phyloP scores from a whole-genome alignment of 2,329 filamentous ascomycete genomes.

The Penicillium aurantiogriseum region DNA sequence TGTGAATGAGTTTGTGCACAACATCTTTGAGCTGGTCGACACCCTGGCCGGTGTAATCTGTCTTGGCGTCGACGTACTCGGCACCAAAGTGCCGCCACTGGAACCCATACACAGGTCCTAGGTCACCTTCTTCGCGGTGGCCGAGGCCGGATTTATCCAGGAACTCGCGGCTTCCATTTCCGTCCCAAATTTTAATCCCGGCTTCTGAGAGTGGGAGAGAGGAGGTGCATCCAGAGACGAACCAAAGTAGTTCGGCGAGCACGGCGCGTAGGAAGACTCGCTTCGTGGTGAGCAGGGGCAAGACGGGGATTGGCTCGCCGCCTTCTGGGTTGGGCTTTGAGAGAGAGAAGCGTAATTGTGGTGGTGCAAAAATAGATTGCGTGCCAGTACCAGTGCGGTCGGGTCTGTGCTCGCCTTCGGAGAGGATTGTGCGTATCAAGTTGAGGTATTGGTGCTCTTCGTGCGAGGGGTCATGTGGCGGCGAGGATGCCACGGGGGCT shows the following conservation, averaged over 20 bases:
- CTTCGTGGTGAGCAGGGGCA: constrained; percentile 95
- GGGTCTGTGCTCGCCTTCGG: constrained; percentile 79
- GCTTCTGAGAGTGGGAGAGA: constrained; percentile 71
- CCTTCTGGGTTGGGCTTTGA: constrained; percentile 53
- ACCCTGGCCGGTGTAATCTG: constrained; percentile 83
- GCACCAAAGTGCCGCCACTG: constrained; percentile 99
- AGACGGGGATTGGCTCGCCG: constrained; percentile 56
- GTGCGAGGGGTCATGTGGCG: constrained; percentile 49
- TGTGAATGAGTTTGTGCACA: constrained; percentile 78
- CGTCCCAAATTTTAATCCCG: constrained; percentile 97
- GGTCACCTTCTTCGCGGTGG: constrained; percentile 80
- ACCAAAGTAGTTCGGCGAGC: constrained; percentile 92
- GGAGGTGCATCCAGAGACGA: constrained; percentile 80
- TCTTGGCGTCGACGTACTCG: constrained; percentile 72
- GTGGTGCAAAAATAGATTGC: constrained; percentile 81
- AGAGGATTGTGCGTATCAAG: constrained; percentile 80
- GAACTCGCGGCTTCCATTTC: constrained; percentile 87
- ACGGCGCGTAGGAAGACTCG: constrained; percentile 91
- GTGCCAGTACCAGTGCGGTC: constrained; percentile 95
- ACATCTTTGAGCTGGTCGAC: constrained; percentile 92
- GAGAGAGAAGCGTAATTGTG: constrained; percentile 82
- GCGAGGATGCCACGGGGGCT: constrained; percentile 11
- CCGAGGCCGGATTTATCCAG: constrained; percentile 80
- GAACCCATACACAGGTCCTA: constrained; percentile 96
- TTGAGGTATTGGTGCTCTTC: constrained; percentile 95